Conservation (phyloP, 2,329 filamentous ascomycete genomes). For the Aspergillus sp. region DNA sequence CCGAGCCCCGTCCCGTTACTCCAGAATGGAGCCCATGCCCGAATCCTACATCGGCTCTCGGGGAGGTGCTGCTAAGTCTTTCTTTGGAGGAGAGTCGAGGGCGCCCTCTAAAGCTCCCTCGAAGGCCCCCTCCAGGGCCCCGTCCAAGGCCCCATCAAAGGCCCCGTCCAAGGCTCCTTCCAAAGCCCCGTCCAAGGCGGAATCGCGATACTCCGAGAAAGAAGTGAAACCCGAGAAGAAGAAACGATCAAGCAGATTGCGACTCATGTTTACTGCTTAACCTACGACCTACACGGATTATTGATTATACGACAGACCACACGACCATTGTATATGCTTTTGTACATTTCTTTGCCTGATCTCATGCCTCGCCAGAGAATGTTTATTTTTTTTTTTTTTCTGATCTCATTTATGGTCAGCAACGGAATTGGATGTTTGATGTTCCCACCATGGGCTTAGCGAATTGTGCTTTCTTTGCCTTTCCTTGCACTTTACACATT, state of each 20-base stretch:
- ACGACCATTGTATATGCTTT: conserved; percentile 28
- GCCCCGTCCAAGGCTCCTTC: conserved; percentile 18
- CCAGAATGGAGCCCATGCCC: conserved; percentile 17
- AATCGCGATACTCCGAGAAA: conserved; percentile 24
- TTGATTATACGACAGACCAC: conserved; percentile 2
- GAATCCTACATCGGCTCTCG: conserved; percentile 13
- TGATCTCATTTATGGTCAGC: background rate
- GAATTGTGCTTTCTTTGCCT: background rate
- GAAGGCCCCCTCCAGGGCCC: conserved; percentile 21
- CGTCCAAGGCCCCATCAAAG: conserved; percentile 18
- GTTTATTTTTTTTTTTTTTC: background rate
- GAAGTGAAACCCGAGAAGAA: conserved; percentile 34
- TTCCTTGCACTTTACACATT: background rate
- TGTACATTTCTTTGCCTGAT: conserved; percentile 3
- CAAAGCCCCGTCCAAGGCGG: conserved; percentile 20
- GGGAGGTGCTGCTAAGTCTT: background rate
- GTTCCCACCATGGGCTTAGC: background rate
- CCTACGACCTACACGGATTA: background rate
- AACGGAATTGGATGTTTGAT: background rate
- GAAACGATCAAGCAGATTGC: conserved; percentile 41
- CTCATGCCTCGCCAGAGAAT: background rate
- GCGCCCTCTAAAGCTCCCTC: conserved; percentile 16
- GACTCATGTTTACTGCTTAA: conserved; percentile 36
- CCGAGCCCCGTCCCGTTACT: conserved; percentile 17
- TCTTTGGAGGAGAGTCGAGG: conserved; percentile 15